Base-by-base conservation (phyloP, 2,329 filamentous ascomycete genomes). In the Aureobasidium musti region DNA sequence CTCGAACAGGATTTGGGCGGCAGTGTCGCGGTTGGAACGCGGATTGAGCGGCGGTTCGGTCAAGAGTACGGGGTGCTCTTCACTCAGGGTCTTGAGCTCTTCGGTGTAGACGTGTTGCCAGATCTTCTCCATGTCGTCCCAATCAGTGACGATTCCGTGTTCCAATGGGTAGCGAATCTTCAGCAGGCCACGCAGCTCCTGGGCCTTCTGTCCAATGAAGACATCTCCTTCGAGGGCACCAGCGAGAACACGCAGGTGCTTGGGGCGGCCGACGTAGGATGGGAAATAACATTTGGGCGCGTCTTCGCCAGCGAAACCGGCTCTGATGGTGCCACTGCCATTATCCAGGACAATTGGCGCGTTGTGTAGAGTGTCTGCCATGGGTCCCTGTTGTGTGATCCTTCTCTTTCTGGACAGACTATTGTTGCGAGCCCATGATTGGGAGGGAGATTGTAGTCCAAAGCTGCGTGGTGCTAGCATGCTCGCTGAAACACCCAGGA, bases 111-210 rank as follows among this genome's bases (percentile, higher is more conserved):
- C 92, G 76, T 96, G 95, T 74, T 96, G 91, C 95, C 95, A 99
- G 80, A 99, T 99, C 81, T 92, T 89, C 83, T 99, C 95, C 95
- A 99, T 99, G 76, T 99, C 95, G 77, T 98, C 95, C 95, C 95
- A 99, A 79, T 99, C 92, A 72, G 95, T 99, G 70, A 99, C 95
- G 74, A 99, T 96, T 73, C 95, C 95, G 78, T 99, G 95, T 81
- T 98, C 95, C 65, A 99, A 82, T 52, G 95, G 95, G 77, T 98
- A 98, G 71, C 88, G 86, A 73, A 99, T 97, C 85, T 98, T 99
- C 73, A 99, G 84, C 69, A 99, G 82, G 3, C 95, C 95, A 74
- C 94, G 88, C 74, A 97, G 84, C 76, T 98, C 93, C 73, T 92
- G 91, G 68, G 94, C 93, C 78, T 92, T 89, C 73, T 93, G 89